These are phyloP conservation scores for Colletotrichum sojae DNA, from an alignment of 2,329 filamentous ascomycete species.

Conservation along the genomic window DNA sequence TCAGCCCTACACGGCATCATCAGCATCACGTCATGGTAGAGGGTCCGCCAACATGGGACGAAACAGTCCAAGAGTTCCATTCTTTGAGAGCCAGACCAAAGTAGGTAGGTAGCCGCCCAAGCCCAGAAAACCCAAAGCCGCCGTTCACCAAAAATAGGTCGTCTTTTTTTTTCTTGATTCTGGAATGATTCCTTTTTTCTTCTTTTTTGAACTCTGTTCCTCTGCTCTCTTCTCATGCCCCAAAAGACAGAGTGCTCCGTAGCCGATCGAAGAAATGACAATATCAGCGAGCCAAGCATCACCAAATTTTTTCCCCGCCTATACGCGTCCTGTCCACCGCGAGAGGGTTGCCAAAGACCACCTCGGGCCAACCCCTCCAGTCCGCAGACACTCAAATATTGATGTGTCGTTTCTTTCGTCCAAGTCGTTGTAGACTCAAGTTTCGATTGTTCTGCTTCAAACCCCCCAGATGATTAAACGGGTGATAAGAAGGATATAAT, in stretches of 20 bases:
- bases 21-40: background rate
- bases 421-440: background rate
- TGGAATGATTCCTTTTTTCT: slow-evolving; percentile 4
- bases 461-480: slow-evolving; percentile 32
- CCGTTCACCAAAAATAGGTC: slow-evolving; percentile 27
- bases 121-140: slow-evolving; percentile 33
- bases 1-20: no score
- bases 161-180: background rate
- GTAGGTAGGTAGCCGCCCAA: slow-evolving; percentile 29
- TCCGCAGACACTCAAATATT: slow-evolving; percentile 19
- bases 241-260: slow-evolving; percentile 37
- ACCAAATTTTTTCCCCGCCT: background rate
- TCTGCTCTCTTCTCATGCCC: slow-evolving; percentile 31
- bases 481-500: slow-evolving; percentile 31
- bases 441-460: slow-evolving; percentile 25
- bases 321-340: slow-evolving; percentile 24
- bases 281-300: slow-evolving; percentile 39
- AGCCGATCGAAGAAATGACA: slow-evolving; percentile 30
- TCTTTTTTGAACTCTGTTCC: background rate
- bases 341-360: slow-evolving; percentile 21
- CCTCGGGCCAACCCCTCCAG: slow-evolving; percentile 10
- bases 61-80: slow-evolving; percentile 40
- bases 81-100: slow-evolving; percentile 38
- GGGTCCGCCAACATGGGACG: slow-evolving; percentile 26
- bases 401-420: slow-evolving; percentile 13